Conservation (phyloP, 768 basidiomycete species). For the Russula griseocarnosa region DNA sequence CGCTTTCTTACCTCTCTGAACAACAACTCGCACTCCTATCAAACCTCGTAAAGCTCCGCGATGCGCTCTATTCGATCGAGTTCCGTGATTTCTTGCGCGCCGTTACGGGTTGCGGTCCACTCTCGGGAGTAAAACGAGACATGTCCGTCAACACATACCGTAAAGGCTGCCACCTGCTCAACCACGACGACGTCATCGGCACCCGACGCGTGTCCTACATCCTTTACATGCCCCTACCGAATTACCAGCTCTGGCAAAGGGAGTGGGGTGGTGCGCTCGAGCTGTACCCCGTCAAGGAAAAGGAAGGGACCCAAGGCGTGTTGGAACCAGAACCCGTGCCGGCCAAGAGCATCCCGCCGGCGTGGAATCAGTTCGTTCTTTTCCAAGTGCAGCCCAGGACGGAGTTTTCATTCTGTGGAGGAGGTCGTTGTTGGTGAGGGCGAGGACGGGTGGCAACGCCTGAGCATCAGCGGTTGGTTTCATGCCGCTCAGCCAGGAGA, state of each 20-base stretch:
- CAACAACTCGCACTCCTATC: conserved; percentile 77
- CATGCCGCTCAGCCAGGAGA: conserved; percentile 89
- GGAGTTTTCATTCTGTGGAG: conserved; percentile 94
- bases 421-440: conserved; percentile 85
- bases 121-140: conserved; percentile 90
- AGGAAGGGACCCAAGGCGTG: conserved; percentile 51
- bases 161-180: conserved; percentile 87
- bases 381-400: conserved; percentile 92
- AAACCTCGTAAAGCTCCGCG: conserved; percentile 73
- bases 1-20: conserved; percentile 79
- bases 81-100: conserved; percentile 81
- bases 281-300: conserved; percentile 68
- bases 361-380: conserved; percentile 87
- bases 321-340: conserved; percentile 68
- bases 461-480: conserved; percentile 97
- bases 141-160: conserved; percentile 93
- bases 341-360: conserved; percentile 64
- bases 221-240: conserved; percentile 86
- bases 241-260: conserved; percentile 71
- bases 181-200: conserved; percentile 98
- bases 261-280: conserved; percentile 94
- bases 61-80: conserved; percentile 81
- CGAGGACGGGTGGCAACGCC: conserved; percentile 65
- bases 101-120: conserved; percentile 88
- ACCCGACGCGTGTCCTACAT: conserved; percentile 93